Conservation (phyloP, 345 rosid genomes). For the Excoecaria cochinchinensis region DNA sequence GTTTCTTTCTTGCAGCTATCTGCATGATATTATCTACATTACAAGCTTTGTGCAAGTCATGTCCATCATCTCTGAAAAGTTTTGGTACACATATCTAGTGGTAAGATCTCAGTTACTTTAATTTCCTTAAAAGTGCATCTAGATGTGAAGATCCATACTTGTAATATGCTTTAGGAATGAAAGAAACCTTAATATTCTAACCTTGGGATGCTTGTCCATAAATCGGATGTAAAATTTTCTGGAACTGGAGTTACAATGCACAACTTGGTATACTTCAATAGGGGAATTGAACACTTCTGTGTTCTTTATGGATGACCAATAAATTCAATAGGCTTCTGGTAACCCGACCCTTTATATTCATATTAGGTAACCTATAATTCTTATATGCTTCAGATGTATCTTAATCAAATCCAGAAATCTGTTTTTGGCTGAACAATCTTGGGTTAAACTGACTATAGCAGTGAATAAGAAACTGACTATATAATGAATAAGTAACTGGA, state of each 20-base stretch:
- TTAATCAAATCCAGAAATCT: background rate
- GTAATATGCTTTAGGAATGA: background rate
- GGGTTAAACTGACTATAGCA: background rate
- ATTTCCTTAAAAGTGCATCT: background rate
- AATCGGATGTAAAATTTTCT: background rate
- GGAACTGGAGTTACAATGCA: background rate
- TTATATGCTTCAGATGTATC: background rate
- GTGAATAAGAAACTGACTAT: background rate
- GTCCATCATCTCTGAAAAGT: slow-evolving; percentile 77
- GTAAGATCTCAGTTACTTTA: slow-evolving; percentile 39
- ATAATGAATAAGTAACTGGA: background rate
- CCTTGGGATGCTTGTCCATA: background rate
- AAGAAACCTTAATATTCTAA: background rate
- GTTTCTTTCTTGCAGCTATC: slow-evolving; percentile 49
- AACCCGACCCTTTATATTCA: background rate
- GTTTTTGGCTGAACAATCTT: background rate
- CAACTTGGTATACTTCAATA: no score
- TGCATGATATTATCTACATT: slow-evolving; percentile 77
- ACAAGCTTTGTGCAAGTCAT: slow-evolving; percentile 81
- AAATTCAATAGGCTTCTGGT: background rate
- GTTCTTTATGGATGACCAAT: background rate
- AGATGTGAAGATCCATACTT: background rate
- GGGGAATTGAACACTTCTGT: background rate
- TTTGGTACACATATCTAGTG: slow-evolving; percentile 82
- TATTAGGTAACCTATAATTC: background rate